Conservation (phyloP, 805 yeast species). For the Saturnispora besseyi region DNA sequence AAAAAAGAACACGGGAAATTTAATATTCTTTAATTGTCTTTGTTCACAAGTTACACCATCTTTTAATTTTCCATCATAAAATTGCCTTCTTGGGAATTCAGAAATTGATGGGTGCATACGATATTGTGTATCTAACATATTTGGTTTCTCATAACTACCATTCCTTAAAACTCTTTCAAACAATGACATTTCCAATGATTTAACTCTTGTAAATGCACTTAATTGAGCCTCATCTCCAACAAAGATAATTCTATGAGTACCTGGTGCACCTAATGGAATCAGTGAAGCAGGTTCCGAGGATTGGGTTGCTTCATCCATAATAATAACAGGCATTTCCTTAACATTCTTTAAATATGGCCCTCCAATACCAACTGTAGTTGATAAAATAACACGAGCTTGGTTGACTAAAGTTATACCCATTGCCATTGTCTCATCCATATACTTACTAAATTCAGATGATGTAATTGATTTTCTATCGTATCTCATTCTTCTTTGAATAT, state of each 20-base stretch:
- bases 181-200: conserved; percentile 54
- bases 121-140: conserved; percentile 74
- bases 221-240: conserved; percentile 76
- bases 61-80: conserved; percentile 59
- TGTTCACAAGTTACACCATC: conserved; percentile 59
- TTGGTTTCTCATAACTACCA: conserved; percentile 51
- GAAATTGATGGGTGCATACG: conserved; percentile 96
- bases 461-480: conserved; percentile 32
- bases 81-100: conserved; percentile 69
- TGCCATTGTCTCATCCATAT: conserved; percentile 28
- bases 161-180: conserved; percentile 59
- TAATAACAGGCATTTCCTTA: conserved; percentile 46
- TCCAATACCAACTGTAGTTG: conserved; percentile 68
- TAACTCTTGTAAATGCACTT: conserved; percentile 62
- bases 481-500: conserved; percentile 35
- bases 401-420: conserved; percentile 34
- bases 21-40: conserved; percentile 37
- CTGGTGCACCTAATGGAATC: conserved; percentile 62
- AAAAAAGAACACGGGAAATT: conserved; percentile 52
- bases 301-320: conserved; percentile 74
- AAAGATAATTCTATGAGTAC: conserved; percentile 56
- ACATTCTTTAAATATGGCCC: conserved; percentile 52
- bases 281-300: conserved; percentile 65
- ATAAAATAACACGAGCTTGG: conserved; percentile 61
- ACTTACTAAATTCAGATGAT: conserved; percentile 41